Evolutionary conservation across 2,329 filamentous ascomycete genomes (phyloP).

Genomic region (Pseudomassariella vexata): DNA sequence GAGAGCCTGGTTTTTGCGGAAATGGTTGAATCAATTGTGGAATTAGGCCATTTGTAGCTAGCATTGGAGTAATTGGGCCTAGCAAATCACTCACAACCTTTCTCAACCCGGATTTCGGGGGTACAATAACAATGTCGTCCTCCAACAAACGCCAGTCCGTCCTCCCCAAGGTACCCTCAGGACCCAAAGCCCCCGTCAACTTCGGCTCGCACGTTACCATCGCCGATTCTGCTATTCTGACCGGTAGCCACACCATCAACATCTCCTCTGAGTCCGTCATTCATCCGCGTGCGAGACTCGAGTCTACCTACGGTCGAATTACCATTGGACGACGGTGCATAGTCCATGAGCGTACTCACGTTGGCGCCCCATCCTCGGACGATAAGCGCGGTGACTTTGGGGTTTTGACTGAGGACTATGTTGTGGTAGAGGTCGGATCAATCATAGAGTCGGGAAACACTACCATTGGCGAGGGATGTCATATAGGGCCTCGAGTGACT

Average conservation of each 20-base stretch:
- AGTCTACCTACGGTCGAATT: slow-evolving; percentile 73
- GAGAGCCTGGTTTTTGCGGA: too few relatives aligned
- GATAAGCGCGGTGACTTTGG: slow-evolving; percentile 34
- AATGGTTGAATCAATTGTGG: too few relatives aligned
- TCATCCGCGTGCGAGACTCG: slow-evolving; percentile 79
- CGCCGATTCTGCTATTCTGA: slow-evolving; percentile 56
- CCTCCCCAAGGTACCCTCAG: slow-evolving; percentile 46
- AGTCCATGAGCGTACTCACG: slow-evolving; percentile 62
- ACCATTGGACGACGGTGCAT: slow-evolving; percentile 77
- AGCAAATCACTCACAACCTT: too few relatives aligned
- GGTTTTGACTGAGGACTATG: slow-evolving; percentile 54
- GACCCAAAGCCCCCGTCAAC: slow-evolving; percentile 55
- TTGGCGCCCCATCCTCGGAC: slow-evolving; percentile 40
- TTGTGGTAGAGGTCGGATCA: slow-evolving; percentile 54
- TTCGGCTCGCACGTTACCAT: slow-evolving; percentile 57
- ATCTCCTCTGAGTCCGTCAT: slow-evolving; percentile 74
- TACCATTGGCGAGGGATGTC: slow-evolving; percentile 53
- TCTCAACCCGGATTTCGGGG: too few relatives aligned
- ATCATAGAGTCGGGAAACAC: slow-evolving; percentile 58
- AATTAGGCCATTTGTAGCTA: too few relatives aligned
- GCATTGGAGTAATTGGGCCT: too few relatives aligned
- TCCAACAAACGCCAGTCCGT: slow-evolving; percentile 51
- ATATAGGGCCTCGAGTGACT: slow-evolving; percentile 53
- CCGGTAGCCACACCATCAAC: slow-evolving; percentile 71
- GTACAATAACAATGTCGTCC: slow-evolving; percentile 37